phyloP scores from a whole-genome alignment of 139 green algal genomes.

The Micromonas commoda region DNA sequence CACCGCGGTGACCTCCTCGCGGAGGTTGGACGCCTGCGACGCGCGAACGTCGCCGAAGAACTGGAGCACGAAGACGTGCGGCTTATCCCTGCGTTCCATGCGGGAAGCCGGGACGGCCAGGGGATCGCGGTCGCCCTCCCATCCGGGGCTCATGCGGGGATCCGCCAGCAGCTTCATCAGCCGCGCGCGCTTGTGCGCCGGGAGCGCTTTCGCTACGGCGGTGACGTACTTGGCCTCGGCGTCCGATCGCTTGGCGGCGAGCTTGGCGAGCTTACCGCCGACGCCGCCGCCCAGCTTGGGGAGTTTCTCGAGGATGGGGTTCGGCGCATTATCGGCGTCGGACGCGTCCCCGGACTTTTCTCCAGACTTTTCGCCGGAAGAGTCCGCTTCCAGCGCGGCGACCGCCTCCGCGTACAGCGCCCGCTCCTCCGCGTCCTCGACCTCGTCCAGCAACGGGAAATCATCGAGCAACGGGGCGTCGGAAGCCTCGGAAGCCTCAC shows the following conservation, averaged over 20 bases:
- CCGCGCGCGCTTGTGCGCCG: not conserved
- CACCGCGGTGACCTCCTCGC: conserved; percentile 33
- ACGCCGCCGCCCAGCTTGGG: not conserved
- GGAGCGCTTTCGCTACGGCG: conserved; percentile 4
- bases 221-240: conserved; percentile 23
- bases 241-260: not conserved
- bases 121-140: conserved; percentile 1
- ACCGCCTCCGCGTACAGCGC: not conserved
- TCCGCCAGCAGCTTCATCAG: conserved; percentile 5
- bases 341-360: not conserved
- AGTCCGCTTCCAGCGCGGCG: too few species aligned
- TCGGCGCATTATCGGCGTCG: not conserved
- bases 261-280: conserved; percentile 2
- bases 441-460: not conserved
- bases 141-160: not conserved
- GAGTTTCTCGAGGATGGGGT: not conserved
- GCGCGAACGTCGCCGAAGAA: conserved; percentile 31
- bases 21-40: conserved; percentile 23
- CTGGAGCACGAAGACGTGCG: conserved; percentile 29
- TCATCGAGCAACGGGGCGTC: not conserved
- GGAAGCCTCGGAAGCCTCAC: not conserved
- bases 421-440: not conserved
- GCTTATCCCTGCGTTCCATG: not conserved
- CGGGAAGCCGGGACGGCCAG: not conserved
- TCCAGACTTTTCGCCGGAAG: not conserved